phyloP scores from a whole-genome alignment of 176 grass and related monocot species.

The Bromus sterilis region DNA sequence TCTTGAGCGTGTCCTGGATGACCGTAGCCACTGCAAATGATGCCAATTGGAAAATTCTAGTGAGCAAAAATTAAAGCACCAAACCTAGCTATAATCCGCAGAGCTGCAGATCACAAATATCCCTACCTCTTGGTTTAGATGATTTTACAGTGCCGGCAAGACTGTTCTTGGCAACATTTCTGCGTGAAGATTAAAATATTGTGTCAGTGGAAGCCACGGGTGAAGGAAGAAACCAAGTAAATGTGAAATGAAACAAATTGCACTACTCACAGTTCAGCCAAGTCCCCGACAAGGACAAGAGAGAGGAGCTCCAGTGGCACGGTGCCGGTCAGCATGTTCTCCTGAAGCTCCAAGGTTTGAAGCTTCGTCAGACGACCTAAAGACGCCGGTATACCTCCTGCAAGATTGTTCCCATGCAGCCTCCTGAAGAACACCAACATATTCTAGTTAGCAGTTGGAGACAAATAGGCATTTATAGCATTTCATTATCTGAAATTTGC shows the following conservation, averaged over 20 bases:
- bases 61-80: background rate
- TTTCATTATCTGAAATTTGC: background rate
- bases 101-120: background rate
- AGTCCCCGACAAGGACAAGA: conserved; percentile 6
- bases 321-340: conserved; percentile 3
- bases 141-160: conserved; percentile 24
- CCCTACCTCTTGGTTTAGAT: conserved; percentile 23
- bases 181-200: background rate
- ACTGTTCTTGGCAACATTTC: conserved; percentile 35
- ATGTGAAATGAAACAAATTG: background rate
- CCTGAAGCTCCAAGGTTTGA: background rate
- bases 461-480: background rate
- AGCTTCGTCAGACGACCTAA: conserved; percentile 21
- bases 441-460: background rate
- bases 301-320: conserved; percentile 25
- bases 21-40: background rate
- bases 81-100: background rate
- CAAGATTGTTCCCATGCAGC: conserved; percentile 19
- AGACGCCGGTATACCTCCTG: conserved; percentile 4
- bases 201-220: background rate
- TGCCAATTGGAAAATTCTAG: background rate
- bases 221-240: background rate
- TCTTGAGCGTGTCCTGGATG: conserved; percentile 23
- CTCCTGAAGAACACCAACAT: conserved; percentile 2
- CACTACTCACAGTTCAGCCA: conserved; percentile 30